Evolutionary conservation across 2,329 filamentous ascomycete genomes (phyloP).

Genomic region (Canariomyces notabilis): DNA sequence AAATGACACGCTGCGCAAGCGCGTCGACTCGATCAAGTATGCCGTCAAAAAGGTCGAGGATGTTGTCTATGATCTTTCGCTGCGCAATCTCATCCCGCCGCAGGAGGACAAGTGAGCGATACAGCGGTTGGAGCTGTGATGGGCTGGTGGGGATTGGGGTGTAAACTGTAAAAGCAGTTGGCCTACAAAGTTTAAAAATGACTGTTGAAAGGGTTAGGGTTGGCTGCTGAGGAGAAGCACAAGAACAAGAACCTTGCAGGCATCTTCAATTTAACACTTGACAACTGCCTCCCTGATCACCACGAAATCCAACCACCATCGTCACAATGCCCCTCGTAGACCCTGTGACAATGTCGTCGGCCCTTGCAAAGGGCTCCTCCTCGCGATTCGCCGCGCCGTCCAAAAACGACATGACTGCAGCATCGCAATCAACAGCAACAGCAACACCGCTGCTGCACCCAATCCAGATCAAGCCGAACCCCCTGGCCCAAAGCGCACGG

Average conservation of each 20-base stretch:
- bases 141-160: not conserved
- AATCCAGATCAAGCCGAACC: slow-evolving; percentile 22
- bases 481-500: slow-evolving; percentile 27
- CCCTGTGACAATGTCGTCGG: slow-evolving; percentile 30
- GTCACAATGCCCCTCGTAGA: slow-evolving; percentile 30
- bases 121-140: not conserved
- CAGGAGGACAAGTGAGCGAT: slow-evolving; percentile 29
- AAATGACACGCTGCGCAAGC: slow-evolving; percentile 84
- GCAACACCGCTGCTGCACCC: slow-evolving; percentile 18
- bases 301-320: not conserved
- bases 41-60: slow-evolving; percentile 97
- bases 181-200: not conserved
- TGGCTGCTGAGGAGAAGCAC: not conserved
- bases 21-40: slow-evolving; percentile 93
- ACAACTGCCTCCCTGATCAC: not conserved
- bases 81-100: slow-evolving; percentile 72
- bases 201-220: slow-evolving; percentile 3
- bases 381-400: slow-evolving; percentile 4
- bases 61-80: slow-evolving; percentile 89
- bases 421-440: not conserved
- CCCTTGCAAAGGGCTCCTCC: slow-evolving; percentile 20
- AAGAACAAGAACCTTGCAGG: too few relatives aligned
- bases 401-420: slow-evolving; percentile 2
- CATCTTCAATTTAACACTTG: slow-evolving; percentile 4
- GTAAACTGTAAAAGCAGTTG: not conserved